Percentiles rank a stretch among this genome's conserved stretches.
Evolutionary conservation across 1,284 basidiomycete genomes (phyloP).

Genomic region (Sanguinoderma infundibulare): DNA sequence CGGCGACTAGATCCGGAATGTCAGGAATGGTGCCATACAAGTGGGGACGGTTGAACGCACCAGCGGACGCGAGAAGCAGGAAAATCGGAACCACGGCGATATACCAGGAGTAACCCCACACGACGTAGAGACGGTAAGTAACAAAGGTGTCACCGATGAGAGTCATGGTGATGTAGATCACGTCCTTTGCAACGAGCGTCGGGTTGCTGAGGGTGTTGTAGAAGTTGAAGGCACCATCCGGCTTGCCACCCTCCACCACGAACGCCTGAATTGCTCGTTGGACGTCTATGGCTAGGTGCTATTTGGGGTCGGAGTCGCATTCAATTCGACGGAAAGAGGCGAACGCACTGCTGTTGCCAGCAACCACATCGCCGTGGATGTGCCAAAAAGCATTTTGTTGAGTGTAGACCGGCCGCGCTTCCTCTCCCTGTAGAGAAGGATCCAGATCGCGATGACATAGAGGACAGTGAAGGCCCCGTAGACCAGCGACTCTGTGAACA

Average conservation of each 20-base stretch:
- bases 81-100: conserved; percentile 16
- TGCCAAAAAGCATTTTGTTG: conserved; percentile 24
- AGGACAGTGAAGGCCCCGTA: conserved; percentile 27
- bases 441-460: conserved; percentile 25
- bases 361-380: conserved; percentile 24
- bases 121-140: conserved; percentile 21
- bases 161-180: conserved; percentile 25
- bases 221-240: conserved; percentile 13
- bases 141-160: conserved; percentile 25
- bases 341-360: conserved; percentile 18
- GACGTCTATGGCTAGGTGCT: conserved; percentile 23
- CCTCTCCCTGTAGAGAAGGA: conserved; percentile 26
- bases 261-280: conserved; percentile 18
- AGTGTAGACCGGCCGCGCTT: conserved; percentile 13
- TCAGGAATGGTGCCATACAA: neutral
- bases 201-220: conserved; percentile 18
- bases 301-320: neutral
- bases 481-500: conserved; percentile 25
- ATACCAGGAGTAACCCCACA: conserved; percentile 21
- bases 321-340: no score
- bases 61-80: conserved; percentile 18
- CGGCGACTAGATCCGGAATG: conserved; percentile 12
- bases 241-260: conserved; percentile 15
- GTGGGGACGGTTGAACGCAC: conserved; percentile 5
- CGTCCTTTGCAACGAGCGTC: conserved; percentile 24